Evolutionary conservation across 2,329 filamentous ascomycete species (phyloP).

Genomic region (Ophiobolus disseminans): DNA sequence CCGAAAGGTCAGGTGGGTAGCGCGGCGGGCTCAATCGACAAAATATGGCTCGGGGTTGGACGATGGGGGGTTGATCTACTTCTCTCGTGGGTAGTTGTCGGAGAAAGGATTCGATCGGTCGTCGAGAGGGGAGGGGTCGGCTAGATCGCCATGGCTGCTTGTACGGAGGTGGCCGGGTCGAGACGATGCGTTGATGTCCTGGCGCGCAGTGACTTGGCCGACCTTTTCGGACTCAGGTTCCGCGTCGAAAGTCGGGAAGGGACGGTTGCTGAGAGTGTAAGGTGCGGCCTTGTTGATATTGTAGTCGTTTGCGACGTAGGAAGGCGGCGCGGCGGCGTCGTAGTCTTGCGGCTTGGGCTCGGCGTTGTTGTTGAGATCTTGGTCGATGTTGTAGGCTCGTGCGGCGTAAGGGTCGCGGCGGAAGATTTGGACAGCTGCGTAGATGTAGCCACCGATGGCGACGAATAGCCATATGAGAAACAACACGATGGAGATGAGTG

Average conservation of each 20-base stretch:
- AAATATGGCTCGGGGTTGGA: conserved; percentile 4
- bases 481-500: conserved; percentile 77
- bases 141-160: conserved; percentile 55
- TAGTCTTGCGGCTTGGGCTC: conserved; percentile 28
- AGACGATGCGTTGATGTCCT: conserved; percentile 51
- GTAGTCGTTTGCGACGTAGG: conserved; percentile 52
- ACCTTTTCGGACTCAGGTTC: conserved; percentile 51
- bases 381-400: conserved; percentile 45
- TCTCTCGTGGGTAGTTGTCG: conserved; percentile 31
- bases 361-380: conserved; percentile 29
- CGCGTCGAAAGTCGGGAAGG: conserved; percentile 51
- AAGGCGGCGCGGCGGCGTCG: conserved; percentile 48
- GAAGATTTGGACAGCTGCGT: conserved; percentile 68
- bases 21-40: conserved; percentile 44
- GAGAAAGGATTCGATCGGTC: conserved; percentile 46
- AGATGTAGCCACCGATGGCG: conserved; percentile 74
- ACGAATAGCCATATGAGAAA: conserved; percentile 80
- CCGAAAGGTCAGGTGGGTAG: conserved; percentile 56
- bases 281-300: conserved; percentile 54
- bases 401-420: conserved; percentile 70
- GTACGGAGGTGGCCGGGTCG: conserved; percentile 53
- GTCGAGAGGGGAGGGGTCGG: conserved; percentile 51
- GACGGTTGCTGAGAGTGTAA: conserved; percentile 55
- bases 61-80: conserved; percentile 3
- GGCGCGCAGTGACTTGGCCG: conserved; percentile 52